Conservation (phyloP, 345 rosid species). For the Syzygium oleosum region DNA sequence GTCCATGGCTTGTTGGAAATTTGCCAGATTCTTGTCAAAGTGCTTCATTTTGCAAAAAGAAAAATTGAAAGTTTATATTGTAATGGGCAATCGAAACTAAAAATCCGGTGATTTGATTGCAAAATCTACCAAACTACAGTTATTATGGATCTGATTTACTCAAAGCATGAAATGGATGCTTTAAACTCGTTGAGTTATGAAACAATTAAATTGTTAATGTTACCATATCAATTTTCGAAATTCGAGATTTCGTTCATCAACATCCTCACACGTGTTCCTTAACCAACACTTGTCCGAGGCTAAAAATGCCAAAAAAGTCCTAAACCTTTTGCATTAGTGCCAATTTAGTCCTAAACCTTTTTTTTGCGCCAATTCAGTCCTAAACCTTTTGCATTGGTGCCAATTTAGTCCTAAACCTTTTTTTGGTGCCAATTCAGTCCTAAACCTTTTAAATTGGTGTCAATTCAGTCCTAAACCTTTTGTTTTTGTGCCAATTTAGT, state of each 20-base stretch:
- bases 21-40: not conserved
- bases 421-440: no score
- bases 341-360: no score
- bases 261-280: not conserved
- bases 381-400: no score
- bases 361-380: no score
- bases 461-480: no score
- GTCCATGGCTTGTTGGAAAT: not conserved
- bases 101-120: not conserved
- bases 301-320: no score
- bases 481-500: no score
- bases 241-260: not conserved
- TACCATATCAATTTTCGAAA: rapidly evolving
- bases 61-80: not conserved
- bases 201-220: not conserved
- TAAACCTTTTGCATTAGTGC: no score
- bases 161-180: not conserved
- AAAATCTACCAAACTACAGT: not conserved
- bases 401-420: no score
- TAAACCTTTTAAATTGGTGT: no score
- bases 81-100: not conserved
- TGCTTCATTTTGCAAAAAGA: not conserved
- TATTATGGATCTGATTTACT: not conserved
- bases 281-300: not conserved
- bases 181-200: not conserved